phyloP scores from a whole-genome alignment of 2,329 filamentous ascomycete species.

The Stenocarpella maydis region DNA sequence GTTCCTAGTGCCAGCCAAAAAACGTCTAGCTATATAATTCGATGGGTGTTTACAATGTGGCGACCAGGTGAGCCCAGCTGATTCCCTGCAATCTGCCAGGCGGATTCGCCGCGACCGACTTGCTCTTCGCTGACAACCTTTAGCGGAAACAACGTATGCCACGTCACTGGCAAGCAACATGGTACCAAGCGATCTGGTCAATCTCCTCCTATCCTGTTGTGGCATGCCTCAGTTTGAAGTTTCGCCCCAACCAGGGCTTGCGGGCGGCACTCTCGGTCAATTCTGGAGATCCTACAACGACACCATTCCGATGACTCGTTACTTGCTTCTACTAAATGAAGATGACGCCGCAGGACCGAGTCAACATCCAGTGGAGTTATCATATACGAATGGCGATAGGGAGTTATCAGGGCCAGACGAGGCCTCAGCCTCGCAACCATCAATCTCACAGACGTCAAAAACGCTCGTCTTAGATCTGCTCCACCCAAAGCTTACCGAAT shows the following conservation, averaged over 20 bases:
- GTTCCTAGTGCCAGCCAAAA: slow-evolving; percentile 73
- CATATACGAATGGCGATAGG: neutral
- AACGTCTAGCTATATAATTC: slow-evolving; percentile 75
- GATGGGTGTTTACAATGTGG: slow-evolving; percentile 87
- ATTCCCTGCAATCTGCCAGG: slow-evolving; percentile 1
- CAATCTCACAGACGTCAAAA: slow-evolving; percentile 55
- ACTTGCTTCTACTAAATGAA: slow-evolving; percentile 62
- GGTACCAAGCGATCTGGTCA: slow-evolving; percentile 70
- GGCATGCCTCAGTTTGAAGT: slow-evolving; percentile 54
- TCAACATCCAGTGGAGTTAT: neutral
- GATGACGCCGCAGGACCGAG: slow-evolving; percentile 23
- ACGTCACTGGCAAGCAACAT: slow-evolving; percentile 70
- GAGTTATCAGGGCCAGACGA: slow-evolving; percentile 3
- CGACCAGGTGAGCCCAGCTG: slow-evolving; percentile 69
- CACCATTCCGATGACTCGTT: slow-evolving; percentile 56
- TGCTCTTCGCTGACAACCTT: neutral
- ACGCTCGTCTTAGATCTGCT: slow-evolving; percentile 63
- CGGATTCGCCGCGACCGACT: slow-evolving; percentile 27
- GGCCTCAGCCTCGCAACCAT: slow-evolving; percentile 48
- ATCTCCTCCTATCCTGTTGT: slow-evolving; percentile 74
- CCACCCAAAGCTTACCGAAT: slow-evolving; percentile 59
- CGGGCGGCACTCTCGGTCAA: slow-evolving; percentile 59
- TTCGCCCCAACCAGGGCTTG: slow-evolving; percentile 45
- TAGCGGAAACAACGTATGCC: slow-evolving; percentile 74
- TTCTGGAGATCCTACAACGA: slow-evolving; percentile 55